These are phyloP conservation scores for Beauveria sp. DNA, from an alignment of 2,329 filamentous ascomycete species.

Conservation along the genomic window DNA sequence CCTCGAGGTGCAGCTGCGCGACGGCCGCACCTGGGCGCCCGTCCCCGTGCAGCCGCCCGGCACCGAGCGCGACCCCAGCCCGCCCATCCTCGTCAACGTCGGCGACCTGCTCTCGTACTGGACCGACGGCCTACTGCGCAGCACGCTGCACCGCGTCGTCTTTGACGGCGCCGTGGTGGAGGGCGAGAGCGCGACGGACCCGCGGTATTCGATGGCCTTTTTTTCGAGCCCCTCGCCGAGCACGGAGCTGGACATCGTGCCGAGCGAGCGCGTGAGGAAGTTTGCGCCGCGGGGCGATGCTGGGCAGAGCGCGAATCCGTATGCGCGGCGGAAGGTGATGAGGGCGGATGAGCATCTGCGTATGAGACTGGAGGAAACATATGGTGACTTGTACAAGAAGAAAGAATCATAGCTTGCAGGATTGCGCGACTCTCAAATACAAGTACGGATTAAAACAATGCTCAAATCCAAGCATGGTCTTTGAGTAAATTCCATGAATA, in stretches of 20 bases:
- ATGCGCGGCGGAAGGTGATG: conserved; percentile 46
- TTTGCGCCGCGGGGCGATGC: conserved; percentile 24
- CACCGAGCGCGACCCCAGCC: conserved; percentile 49
- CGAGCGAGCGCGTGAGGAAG: conserved; percentile 47
- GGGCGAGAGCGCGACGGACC: conserved; percentile 41
- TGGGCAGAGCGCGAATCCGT: conserved; percentile 33
- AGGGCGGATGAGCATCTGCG: conserved; percentile 58
- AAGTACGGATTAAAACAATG: too few species aligned
- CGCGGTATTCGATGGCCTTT: conserved; percentile 59
- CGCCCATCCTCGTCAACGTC: conserved; percentile 78
- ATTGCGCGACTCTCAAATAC: too few species aligned
- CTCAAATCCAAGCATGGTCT: too few species aligned
- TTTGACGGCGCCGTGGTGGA: conserved; percentile 41
- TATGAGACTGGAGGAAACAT: conserved; percentile 53
- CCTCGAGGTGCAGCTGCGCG: conserved; percentile 66
- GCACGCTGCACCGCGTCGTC: conserved; percentile 82
- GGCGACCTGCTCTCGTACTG: conserved; percentile 69
- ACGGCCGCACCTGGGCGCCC: conserved; percentile 45
- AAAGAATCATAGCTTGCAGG: conserved; percentile 16
- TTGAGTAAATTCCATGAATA: too few species aligned
- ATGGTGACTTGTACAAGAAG: conserved; percentile 46
- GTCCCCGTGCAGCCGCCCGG: conserved; percentile 60
- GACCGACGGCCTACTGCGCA: conserved; percentile 82
- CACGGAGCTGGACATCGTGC: conserved; percentile 48
- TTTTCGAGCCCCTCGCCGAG: conserved; percentile 58